Base-by-base conservation (phyloP, 257 asterid species). In the Leptodermis oblonga region DNA sequence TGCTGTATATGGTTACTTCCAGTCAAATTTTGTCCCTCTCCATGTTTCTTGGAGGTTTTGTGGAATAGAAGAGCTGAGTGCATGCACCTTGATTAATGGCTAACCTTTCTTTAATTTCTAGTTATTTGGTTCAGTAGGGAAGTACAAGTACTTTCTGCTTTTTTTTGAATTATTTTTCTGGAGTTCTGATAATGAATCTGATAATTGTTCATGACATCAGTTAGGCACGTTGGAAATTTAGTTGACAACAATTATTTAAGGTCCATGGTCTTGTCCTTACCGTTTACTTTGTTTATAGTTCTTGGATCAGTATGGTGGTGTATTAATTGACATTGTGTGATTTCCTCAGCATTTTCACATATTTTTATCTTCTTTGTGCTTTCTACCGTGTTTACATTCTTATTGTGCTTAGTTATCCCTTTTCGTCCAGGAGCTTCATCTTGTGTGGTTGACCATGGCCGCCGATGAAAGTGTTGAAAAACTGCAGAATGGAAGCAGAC, bases 391-490 rank as follows among this genome's bases (percentile, higher is more conserved):
- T 65, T 42, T 48, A 28, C 37, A 4, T 20, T 52, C 17, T 45
- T 30, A 36, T 37, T 7, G 17, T 22, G 36, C 67, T 54, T 11
- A 26, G 28, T 49, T 62, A 74, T 69, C 20, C 33, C 42, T 74
- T 72, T 67, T 22, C 74, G 67, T 73, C 82, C 36, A 69, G 78
- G 88, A 79, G 68, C 74, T 76, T 73, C 67, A 33, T 51, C 66
- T 62, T 28, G 34, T 67, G 63, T 72, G 65, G 64, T 69, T 70
- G 71, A 72, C 66, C 70, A 85, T 85, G 86, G 75, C 80, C 70
- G 62, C 75, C 85, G 86, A 74, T 33, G 79, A 36, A 76, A 74
- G 72, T 31, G 78, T 70, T 26, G 12, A 66, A 61, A 67, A 77
- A 74, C 62, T 22, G 67, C 78, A 69, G 51, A 78, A 79, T 56